Evolutionary conservation across 2,329 filamentous ascomycete genomes (phyloP).

Genomic region (Colletotrichum nymphaeae): DNA sequence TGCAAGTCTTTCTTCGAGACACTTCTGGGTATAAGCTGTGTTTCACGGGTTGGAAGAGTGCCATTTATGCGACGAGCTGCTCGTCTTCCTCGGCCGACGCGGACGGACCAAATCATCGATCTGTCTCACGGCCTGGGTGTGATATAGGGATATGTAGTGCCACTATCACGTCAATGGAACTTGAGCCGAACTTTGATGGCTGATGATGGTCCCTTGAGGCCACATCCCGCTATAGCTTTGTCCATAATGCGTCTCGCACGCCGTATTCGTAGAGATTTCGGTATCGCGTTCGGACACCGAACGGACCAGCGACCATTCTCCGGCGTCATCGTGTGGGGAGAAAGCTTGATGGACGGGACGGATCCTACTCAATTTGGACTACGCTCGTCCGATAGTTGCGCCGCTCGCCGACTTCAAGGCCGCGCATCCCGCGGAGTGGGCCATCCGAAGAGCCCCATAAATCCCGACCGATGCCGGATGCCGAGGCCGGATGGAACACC

Average conservation of each 20-base stretch:
- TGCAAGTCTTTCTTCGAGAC: too few species aligned
- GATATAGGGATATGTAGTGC: too few species aligned
- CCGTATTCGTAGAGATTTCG: neutral
- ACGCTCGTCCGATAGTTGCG: neutral
- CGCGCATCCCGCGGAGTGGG: neutral
- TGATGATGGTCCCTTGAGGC: neutral
- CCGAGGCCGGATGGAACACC: neutral
- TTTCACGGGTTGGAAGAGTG: too few species aligned
- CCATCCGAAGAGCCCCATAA: neutral
- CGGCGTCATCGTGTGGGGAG: neutral
- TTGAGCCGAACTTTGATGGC: neutral
- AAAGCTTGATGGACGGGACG: neutral
- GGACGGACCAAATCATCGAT: too few species aligned
- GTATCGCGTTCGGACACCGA: neutral
- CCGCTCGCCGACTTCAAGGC: neutral
- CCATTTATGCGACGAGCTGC: too few species aligned
- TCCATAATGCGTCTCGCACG: too few species aligned
- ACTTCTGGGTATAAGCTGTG: too few species aligned
- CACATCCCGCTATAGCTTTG: neutral
- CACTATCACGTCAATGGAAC: neutral
- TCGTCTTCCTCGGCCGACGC: too few species aligned
- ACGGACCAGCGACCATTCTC: neutral
- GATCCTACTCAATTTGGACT: neutral
- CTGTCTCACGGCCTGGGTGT: too few species aligned
- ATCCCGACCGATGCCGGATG: neutral